These are phyloP conservation scores for Arachis hypogaea DNA, from an alignment of 306 rosid genomes.

Conservation along the genomic window DNA sequence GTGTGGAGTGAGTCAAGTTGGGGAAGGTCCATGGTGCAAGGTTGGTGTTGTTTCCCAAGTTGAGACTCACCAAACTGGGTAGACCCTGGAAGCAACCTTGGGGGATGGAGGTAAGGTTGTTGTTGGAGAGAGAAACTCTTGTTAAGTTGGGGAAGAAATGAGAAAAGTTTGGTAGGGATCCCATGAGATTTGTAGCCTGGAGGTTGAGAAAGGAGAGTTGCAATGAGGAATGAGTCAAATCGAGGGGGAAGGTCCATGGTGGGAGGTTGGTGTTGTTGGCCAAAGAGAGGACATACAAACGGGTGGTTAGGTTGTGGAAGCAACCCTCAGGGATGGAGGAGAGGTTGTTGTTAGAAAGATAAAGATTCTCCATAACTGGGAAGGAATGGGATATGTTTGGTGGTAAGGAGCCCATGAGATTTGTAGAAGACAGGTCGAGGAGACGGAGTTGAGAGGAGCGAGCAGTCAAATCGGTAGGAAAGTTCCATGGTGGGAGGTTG, in stretches of 20 bases:
- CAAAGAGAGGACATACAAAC: rapidly evolving
- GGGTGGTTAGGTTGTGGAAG: no score
- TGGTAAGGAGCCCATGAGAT: not conserved
- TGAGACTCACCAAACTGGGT: conserved; percentile 47
- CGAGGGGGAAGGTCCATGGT: not conserved
- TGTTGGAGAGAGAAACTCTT: conserved; percentile 42
- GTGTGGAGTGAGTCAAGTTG: conserved; percentile 49
- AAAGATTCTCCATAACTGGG: not conserved
- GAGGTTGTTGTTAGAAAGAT: no score
- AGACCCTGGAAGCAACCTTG: conserved; percentile 30
- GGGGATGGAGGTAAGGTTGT: conserved; percentile 60
- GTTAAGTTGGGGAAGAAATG: not conserved
- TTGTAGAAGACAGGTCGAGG: not conserved
- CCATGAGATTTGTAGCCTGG: no score
- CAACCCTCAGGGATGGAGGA: no score
- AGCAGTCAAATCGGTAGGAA: not conserved
- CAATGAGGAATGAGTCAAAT: not conserved
- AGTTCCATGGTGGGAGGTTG: not conserved
- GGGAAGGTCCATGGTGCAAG: conserved; percentile 59
- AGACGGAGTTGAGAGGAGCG: rapidly evolving
- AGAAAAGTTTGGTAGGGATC: not conserved
- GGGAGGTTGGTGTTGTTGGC: not conserved
- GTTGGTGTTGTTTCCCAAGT: conserved; percentile 38
- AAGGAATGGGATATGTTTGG: not conserved
- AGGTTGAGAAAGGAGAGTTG: not conserved